Base-by-base conservation (phyloP, 129 eudicot species). In the Ambrosia trifida region DNA sequence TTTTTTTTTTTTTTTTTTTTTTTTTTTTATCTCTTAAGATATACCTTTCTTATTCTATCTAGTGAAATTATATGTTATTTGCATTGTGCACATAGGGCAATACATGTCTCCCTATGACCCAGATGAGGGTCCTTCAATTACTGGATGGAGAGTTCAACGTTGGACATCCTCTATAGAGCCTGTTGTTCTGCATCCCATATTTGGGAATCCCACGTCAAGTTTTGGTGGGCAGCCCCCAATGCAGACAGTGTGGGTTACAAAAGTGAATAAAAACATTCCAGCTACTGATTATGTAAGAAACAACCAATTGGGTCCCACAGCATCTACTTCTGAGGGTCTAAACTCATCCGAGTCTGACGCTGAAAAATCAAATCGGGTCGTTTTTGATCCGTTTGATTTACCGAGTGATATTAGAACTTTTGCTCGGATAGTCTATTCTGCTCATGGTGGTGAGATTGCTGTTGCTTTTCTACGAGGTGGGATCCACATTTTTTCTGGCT, bases 81-180 rank as follows among this genome's bases (percentile, higher is more conserved):
- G 38, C 46, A 51, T 78, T 30, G 49, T 81, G 46, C 70, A 6
- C 85, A 63, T 83, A 92, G 98, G 98, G 70, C 98, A 94, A 69
- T 94, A 94, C 81, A 94, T 94, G 99, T 94, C 99, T 68, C 99
- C 99, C 46, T 94, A 94, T 38, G 99, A 94, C 72, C 97, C 97
- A 11, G 99, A 89, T 60, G 99, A 94, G 83, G 99, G 99, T 31
- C 99, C 99, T 56, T 94, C 97, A 61, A 80, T 94, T 11, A 94
- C 95, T 24, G 99, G 99, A 68, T 94, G 99, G 99, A 85, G 99
- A 72, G 99, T 94, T 81, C 99, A 94, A 80, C 90, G 99, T 19
- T 94, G 99, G 99, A 97, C 90, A 72, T 94, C 97, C 45, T 83
- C 97, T 18, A 79, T 94, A 49, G 88, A 94, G 83, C 87, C 88